These are phyloP conservation scores for Kickxella alabastrina DNA, from an alignment of 192 early-diverging fungal genomes.

Conservation along the genomic window DNA sequence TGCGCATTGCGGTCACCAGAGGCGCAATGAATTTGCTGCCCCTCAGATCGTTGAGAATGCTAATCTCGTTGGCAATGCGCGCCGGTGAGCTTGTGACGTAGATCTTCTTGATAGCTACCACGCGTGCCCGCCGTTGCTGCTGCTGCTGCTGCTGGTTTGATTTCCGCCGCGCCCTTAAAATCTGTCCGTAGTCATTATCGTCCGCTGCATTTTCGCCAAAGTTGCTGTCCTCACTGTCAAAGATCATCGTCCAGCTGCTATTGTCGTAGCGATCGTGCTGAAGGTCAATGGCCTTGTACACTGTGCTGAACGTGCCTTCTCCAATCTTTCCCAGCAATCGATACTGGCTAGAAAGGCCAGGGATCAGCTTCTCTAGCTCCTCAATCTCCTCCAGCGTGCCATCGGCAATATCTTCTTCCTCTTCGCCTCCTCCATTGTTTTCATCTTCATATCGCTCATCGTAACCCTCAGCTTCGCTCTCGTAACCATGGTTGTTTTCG, in stretches of 20 bases:
- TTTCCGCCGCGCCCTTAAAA: slow-evolving; percentile 1
- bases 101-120: slow-evolving; percentile 84
- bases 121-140: slow-evolving; percentile 23
- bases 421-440: slow-evolving; percentile 14
- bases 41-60: slow-evolving; percentile 68
- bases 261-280: slow-evolving; percentile 72
- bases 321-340: slow-evolving; percentile 75
- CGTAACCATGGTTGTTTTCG: too few species aligned
- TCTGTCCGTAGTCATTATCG: not conserved
- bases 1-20: slow-evolving; percentile 73
- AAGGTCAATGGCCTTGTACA: slow-evolving; percentile 86
- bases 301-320: slow-evolving; percentile 88
- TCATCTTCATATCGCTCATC: slow-evolving; percentile 2
- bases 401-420: slow-evolving; percentile 10
- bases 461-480: not conserved
- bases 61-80: slow-evolving; percentile 80
- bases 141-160: not conserved
- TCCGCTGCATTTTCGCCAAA: not conserved
- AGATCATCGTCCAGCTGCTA: slow-evolving; percentile 56
- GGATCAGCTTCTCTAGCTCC: slow-evolving; percentile 58
- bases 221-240: slow-evolving; percentile 10
- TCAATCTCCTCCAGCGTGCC: slow-evolving; percentile 56
- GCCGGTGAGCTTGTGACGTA: slow-evolving; percentile 76
- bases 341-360: slow-evolving; percentile 58
- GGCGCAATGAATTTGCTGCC: slow-evolving; percentile 71